A percentile compares a stretch with the other conserved stretches of the same genome.
These are phyloP conservation scores for Mitragyna speciosa DNA, from an alignment of 257 asterid genomes.

Conservation along the genomic window DNA sequence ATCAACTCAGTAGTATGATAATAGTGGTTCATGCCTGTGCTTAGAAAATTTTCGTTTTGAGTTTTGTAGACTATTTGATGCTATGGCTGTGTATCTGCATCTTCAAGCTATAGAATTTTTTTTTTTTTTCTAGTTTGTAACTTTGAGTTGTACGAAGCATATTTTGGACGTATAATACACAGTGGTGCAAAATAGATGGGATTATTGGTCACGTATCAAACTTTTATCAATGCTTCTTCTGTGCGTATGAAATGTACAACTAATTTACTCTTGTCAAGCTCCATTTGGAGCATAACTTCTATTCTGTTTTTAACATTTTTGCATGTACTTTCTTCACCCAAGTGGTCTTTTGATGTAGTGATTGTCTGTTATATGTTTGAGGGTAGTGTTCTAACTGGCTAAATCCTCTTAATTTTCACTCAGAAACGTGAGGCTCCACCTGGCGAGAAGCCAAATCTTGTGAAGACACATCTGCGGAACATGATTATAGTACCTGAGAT, in stretches of 20 bases:
- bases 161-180: too few relatives aligned
- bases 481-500: slow-evolving; percentile 88
- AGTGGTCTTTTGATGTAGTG: background rate
- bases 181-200: too few relatives aligned
- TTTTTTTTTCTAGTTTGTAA: too few relatives aligned
- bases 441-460: slow-evolving; percentile 78
- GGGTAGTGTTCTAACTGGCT: background rate
- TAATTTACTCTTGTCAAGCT: background rate
- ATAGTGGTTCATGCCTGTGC: too few relatives aligned
- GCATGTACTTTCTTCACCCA: background rate
- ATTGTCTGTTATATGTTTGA: too few relatives aligned
- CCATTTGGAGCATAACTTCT: background rate
- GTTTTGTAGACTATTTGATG: too few relatives aligned
- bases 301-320: background rate
- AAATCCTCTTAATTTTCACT: background rate
- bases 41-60: too few relatives aligned
- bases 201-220: background rate
- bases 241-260: background rate
- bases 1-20: background rate
- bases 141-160: too few relatives aligned
- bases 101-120: too few relatives aligned
- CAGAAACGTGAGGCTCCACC: slow-evolving; percentile 82
- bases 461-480: slow-evolving; percentile 76
- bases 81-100: too few relatives aligned
- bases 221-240: background rate